Conservation (phyloP, 495 filamentous ascomycete genomes). For the Penicillium pulvis region DNA sequence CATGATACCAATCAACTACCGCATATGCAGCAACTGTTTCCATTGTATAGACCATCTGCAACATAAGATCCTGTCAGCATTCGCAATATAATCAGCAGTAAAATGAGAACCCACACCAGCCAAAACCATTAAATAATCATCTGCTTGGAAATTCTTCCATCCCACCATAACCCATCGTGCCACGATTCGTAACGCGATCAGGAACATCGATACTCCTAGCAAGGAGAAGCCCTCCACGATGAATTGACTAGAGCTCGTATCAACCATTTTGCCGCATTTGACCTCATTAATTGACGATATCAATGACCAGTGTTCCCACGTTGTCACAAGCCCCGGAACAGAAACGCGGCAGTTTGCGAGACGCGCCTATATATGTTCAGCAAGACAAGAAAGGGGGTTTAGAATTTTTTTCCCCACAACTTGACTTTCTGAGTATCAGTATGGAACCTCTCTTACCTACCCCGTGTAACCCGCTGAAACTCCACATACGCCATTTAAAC, state of each 20-base stretch:
- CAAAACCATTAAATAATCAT: slow-evolving; percentile 58
- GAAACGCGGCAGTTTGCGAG: background rate
- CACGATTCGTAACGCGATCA: background rate
- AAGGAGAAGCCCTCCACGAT: background rate
- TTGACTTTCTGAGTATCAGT: background rate
- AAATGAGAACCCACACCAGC: slow-evolving; percentile 25
- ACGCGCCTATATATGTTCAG: background rate
- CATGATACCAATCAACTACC: slow-evolving; percentile 36
- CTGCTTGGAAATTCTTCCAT: slow-evolving; percentile 39
- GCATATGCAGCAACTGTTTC: slow-evolving; percentile 39
- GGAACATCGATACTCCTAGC: background rate
- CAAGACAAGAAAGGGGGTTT: background rate
- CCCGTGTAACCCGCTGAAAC: background rate
- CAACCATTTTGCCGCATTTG: background rate
- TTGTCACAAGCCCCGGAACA: background rate
- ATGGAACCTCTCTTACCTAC: background rate
- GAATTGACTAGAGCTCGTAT: background rate
- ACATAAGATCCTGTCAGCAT: slow-evolving; percentile 1
- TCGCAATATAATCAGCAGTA: slow-evolving; percentile 3
- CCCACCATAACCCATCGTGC: slow-evolving; percentile 47
- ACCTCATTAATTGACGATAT: background rate
- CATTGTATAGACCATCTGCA: slow-evolving; percentile 38
- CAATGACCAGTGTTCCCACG: background rate
- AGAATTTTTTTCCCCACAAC: background rate
- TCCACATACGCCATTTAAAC: too few relatives aligned